Base-by-base conservation (phyloP, 2,329 filamentous ascomycete genomes). In the Pyrenophora seminiperda region DNA sequence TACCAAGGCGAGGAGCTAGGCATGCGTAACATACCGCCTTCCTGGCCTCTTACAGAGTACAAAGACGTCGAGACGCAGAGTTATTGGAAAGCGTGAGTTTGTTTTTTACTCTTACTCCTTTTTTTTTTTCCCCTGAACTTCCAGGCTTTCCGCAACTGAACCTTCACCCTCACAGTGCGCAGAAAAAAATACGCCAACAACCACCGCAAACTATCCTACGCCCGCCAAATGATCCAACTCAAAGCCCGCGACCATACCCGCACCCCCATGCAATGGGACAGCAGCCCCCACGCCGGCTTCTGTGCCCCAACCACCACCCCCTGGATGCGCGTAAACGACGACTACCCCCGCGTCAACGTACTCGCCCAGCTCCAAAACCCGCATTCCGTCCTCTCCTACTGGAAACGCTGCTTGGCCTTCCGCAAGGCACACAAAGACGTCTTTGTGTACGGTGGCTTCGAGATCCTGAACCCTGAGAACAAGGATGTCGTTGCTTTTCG, bases 231-330 rank as follows among this genome's bases (percentile, higher is more conserved):
- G 54, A 73, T 88, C 58, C 80, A 84, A 50, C 75, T 78, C 53
- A 81, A 88, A 46, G 83, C 79, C n/a, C 77, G 86, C 33, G 86
- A 90, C 67, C 83, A 89, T 61, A 81, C 84, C 7, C 78, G 87
- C 13, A 81, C 83, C 3, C 87, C 87, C 0, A 83, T 90, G 74
- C 86, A 89, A 61, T 90, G 87, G 87, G 77, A 78, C 41, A 72
- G 67, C 1, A 71, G 73, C 0, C 62, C 76, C 1, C 79, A 86
- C 54, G 83, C 81, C 0, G 87, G 87, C 2, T 90, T 90, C 73
- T 85, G 83, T 5, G 13, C 10, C 9, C 9, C 10, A 41, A 70
- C 73, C 11, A 77, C 75, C 0, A 76, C 75, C 29, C 82, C 83
- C 0, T 86, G 84, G 83, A 86, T 86, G 82, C 76, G 80, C 10